Evolutionary conservation across 805 yeast genomes (phyloP), one percentile per base, ranked within the genome.

Genomic region (Teunomyces tritomae): DNA sequence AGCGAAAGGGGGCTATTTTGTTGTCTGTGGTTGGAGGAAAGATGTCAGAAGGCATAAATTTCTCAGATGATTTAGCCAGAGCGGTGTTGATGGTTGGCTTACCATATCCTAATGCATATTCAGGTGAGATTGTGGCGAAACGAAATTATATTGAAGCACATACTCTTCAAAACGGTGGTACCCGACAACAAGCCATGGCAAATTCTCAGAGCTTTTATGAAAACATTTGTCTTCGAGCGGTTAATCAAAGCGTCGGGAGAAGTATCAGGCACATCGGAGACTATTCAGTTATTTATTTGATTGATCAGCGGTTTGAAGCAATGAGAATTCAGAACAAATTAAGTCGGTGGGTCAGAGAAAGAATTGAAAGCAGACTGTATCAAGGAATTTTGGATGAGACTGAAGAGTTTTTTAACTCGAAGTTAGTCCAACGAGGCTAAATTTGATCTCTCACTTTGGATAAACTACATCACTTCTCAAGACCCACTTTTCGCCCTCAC

Each of bases 11-110:
- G 1, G 91, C 95, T 0, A 56, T 87, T 1, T 63, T 91, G 4
- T 70, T 92, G 27, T 83, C 96, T 0, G 96, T 92, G 0, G 96
- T 92, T 11, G 97, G 97, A 1, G 98, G 97, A 0, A 85, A 85
- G 58, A 74, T 91, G 68, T 88, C 96, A 0, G 98, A 91, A 64
- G 98, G 98, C 4, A 92, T 91, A 37, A 91, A 91, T 61, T 91
- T 92, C 62, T 80, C 91, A 8, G 92, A 90, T 58, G 82, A 85
- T 34, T 67, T 92, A n/a, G 96, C 96, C 0, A 73, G 97, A 49
- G 90, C 88, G 0, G 91, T 92, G 0, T 70, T 88, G 1, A 85
- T 92, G 86, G 73, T 89, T 9, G 98, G 97, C 0, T 63, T 92
- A 34, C 97, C 98, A 2, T 92, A 78, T 57, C 97, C 98, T 0